phyloP scores from a whole-genome alignment of 768 basidiomycete species.

The Trichaptum fuscoviolaceum region DNA sequence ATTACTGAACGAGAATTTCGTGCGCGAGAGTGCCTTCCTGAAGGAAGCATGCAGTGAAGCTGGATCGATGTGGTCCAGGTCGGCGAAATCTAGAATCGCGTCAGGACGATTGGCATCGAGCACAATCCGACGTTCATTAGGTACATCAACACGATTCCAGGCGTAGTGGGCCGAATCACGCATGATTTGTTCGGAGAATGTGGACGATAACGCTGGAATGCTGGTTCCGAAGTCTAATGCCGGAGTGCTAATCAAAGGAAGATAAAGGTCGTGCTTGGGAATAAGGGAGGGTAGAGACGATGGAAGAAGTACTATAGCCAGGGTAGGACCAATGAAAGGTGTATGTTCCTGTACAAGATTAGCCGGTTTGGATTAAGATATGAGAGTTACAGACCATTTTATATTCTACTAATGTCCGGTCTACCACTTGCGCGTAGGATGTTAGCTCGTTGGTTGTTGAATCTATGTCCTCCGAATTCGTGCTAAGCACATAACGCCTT shows the following conservation, averaged over 20 bases:
- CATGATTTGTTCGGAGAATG: not conserved
- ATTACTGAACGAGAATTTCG: not conserved
- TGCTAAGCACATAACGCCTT: not conserved
- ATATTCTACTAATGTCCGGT: not conserved
- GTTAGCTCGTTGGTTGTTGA: not conserved
- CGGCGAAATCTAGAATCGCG: not conserved
- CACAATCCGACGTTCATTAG: not conserved
- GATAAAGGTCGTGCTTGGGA: not conserved
- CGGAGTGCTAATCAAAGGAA: not conserved
- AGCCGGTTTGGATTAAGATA: not conserved
- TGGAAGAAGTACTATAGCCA: not conserved
- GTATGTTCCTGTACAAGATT: not conserved
- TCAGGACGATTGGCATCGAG: not conserved
- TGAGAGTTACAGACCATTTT: not conserved
- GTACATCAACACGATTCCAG: not conserved
- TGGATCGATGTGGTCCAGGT: not conserved
- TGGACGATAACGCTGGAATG: not conserved
- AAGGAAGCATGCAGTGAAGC: not conserved
- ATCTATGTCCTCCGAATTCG: not conserved
- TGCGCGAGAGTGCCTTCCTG: not conserved
- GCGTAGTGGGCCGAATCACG: not conserved
- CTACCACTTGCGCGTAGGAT: not conserved
- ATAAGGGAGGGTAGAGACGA: not conserved
- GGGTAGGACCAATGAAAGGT: not conserved
- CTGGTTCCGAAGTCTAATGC: not conserved